Conservation (phyloP, 805 yeast species). For the Metschnikowia gelsemii region DNA sequence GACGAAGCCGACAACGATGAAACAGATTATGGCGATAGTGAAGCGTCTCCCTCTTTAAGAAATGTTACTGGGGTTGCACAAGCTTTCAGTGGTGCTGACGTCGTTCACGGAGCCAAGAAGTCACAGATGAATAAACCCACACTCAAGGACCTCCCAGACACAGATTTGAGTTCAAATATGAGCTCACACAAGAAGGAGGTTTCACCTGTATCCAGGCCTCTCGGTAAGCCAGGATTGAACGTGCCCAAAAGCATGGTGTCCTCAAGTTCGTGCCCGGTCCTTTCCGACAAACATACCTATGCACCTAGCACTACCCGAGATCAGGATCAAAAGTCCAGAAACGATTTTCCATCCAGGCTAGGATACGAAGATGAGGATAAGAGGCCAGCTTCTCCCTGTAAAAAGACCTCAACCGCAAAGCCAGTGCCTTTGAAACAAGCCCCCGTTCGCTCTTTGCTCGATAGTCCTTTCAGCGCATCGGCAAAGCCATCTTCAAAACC, state of each 20-base stretch:
- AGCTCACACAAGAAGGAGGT: too few relatives aligned
- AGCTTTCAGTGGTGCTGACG: too few relatives aligned
- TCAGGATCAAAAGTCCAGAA: neutral
- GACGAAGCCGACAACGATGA: neutral
- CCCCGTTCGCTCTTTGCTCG: slow-evolving; percentile 16
- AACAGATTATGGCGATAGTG: too few relatives aligned
- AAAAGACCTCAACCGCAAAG: neutral
- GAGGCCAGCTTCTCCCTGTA: too few relatives aligned
- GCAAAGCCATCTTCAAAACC: neutral
- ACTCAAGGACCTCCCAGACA: too few relatives aligned
- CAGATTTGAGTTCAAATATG: too few relatives aligned
- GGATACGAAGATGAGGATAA: too few relatives aligned
- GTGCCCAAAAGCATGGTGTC: slow-evolving; percentile 5
- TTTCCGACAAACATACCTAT: slow-evolving; percentile 2
- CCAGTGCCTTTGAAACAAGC: neutral
- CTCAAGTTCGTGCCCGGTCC: slow-evolving; percentile 9
- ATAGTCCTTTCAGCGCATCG: slow-evolving; percentile 8
- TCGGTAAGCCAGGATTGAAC: neutral
- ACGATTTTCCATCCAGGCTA: too few relatives aligned
- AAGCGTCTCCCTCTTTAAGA: too few relatives aligned
- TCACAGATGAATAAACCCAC: too few relatives aligned
- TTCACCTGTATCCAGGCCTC: slow-evolving; percentile 1
- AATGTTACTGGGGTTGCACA: too few relatives aligned
- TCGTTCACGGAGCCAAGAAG: too few relatives aligned
- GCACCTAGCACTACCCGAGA: slow-evolving; percentile 2